These are phyloP conservation scores for Fusarium chlamydosporum DNA, from an alignment of 2,329 filamentous ascomycete genomes.

Conservation along the genomic window DNA sequence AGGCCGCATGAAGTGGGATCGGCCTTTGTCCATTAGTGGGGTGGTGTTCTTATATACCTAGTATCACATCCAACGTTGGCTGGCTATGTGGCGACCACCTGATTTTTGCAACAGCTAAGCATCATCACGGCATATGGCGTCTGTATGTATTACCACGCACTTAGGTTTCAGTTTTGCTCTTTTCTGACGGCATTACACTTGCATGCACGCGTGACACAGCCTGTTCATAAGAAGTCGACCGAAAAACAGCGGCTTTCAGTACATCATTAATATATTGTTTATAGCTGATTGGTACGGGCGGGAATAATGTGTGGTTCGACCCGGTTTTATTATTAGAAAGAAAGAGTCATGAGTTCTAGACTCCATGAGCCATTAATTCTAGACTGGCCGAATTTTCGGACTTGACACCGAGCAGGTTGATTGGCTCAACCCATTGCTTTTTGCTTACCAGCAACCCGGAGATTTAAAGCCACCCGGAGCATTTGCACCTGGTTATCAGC, in stretches of 20 bases:
- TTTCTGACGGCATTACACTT: background rate
- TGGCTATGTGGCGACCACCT: too few relatives aligned
- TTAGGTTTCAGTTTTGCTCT: background rate
- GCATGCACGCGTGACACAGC: background rate
- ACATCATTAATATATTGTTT: too few relatives aligned
- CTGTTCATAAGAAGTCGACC: background rate
- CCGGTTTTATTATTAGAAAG: background rate
- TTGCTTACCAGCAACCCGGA: background rate
- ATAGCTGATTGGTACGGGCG: background rate
- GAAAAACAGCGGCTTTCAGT: background rate
- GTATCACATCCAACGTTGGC: too few relatives aligned
- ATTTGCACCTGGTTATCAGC: background rate
- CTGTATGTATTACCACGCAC: too few relatives aligned
- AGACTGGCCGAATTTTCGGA: background rate
- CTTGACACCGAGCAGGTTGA: fast-evolving
- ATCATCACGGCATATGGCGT: too few relatives aligned
- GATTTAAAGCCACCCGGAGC: background rate
- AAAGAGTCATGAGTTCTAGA: background rate
- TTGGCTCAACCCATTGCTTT: background rate
- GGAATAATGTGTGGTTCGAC: background rate
- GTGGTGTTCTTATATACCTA: too few relatives aligned
- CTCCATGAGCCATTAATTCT: background rate
- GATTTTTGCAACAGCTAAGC: too few relatives aligned
- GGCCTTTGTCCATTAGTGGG: too few relatives aligned
- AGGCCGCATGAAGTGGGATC: too few relatives aligned